These are phyloP conservation scores for Ceratobasidium sp. DNA, from an alignment of 1,284 basidiomycete genomes.

Conservation along the genomic window DNA sequence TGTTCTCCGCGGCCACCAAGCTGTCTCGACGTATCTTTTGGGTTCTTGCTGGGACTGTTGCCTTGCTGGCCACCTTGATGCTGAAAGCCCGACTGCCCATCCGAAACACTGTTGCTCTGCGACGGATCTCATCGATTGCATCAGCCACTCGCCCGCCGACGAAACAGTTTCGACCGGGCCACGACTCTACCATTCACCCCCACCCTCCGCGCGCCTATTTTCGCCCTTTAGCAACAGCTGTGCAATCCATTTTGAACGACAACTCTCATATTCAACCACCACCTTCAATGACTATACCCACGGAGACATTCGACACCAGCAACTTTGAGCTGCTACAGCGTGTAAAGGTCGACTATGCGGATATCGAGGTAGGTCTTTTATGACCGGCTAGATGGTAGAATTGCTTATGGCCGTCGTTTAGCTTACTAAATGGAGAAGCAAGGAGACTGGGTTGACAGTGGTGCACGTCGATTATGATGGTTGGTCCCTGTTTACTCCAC, in stretches of 20 bases:
- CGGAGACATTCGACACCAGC: conserved; percentile 47
- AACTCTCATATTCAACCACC: conserved; percentile 1
- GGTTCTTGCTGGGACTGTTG: conserved; percentile 12
- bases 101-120: conserved; percentile 17
- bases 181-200: neutral
- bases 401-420: neutral
- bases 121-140: conserved; percentile 30
- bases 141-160: conserved; percentile 7
- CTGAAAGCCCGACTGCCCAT: conserved; percentile 32
- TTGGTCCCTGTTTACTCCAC: conserved; percentile 50
- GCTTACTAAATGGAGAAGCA: conserved; percentile 85
- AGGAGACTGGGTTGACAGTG: conserved; percentile 75
- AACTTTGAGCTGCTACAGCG: conserved; percentile 82
- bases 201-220: conserved; percentile 4
- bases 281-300: conserved; percentile 21
- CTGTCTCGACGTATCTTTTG: conserved; percentile 18
- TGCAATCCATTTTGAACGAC: conserved; percentile 7
- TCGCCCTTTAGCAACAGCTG: conserved; percentile 32
- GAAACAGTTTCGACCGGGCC: neutral
- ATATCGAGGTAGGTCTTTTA: conserved; percentile 57
- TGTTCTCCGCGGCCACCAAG: conserved; percentile 7
- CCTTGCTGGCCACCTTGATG: conserved; percentile 23
- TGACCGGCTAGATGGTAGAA: neutral
- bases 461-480: conserved; percentile 86
- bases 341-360: conserved; percentile 74